Evolutionary conservation across 345 rosid genomes (phyloP).

Genomic region (Citrus mangshanensis): DNA sequence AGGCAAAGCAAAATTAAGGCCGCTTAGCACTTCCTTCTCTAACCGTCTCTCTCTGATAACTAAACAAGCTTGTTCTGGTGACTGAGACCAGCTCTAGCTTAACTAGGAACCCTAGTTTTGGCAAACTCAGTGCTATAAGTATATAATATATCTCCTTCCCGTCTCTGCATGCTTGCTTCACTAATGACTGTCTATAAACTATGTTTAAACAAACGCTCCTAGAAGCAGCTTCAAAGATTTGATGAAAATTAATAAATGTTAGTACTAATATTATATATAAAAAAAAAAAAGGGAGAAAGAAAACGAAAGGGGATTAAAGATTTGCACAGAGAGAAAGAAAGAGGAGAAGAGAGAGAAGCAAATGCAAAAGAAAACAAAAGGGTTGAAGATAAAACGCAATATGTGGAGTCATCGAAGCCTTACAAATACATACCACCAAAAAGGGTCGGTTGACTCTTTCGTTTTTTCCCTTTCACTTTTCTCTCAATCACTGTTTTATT

Average conservation of each 20-base stretch:
- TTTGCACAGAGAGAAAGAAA: neutral
- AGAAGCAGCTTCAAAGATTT: too few species aligned
- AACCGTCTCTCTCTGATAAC: conserved; percentile 51
- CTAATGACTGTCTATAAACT: neutral
- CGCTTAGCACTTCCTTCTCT: conserved; percentile 72
- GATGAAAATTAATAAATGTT: conserved; percentile 9
- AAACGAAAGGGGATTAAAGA: conserved; percentile 11
- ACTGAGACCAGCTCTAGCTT: neutral
- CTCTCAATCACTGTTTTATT: conserved; percentile 14
- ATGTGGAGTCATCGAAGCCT: conserved; percentile 83
- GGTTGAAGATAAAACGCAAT: conserved; percentile 35
- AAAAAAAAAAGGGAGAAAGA: conserved; percentile 11
- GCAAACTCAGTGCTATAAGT: neutral
- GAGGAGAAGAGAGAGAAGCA: conserved; percentile 1
- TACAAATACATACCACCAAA: conserved; percentile 54
- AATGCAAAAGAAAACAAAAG: neutral
- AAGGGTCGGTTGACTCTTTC: conserved; percentile 52
- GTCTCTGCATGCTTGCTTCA: conserved; percentile 29
- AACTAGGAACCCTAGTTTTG: conserved; percentile 20
- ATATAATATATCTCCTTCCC: conserved; percentile 6
- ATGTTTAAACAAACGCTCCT: too few species aligned
- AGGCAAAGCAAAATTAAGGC: conserved; percentile 37
- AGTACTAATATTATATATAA: neutral
- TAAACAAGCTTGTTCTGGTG: too few species aligned
- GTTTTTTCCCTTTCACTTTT: conserved; percentile 9